phyloP scores from a whole-genome alignment of 805 yeast species.

The Hemisphaericaspora nanyangensis region DNA sequence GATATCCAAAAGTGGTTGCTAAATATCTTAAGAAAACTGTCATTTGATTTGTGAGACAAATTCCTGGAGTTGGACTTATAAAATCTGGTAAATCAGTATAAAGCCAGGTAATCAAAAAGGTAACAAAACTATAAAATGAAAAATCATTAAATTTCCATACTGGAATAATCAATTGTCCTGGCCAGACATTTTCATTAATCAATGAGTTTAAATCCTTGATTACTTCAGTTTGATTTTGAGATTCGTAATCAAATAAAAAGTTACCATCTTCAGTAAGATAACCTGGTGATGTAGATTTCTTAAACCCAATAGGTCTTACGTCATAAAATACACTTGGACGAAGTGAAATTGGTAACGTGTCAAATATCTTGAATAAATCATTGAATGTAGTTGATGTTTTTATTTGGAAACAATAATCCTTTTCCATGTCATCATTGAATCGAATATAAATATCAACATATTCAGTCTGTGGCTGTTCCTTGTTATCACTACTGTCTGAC shows the following conservation, averaged over 20 bases:
- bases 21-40: conserved; percentile 18
- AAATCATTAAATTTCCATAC: conserved; percentile 53
- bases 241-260: conserved; percentile 60
- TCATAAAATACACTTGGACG: conserved; percentile 78
- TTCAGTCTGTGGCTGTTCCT: conserved; percentile 23
- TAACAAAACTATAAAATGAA: conserved; percentile 36
- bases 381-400: conserved; percentile 54
- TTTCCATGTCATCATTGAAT: conserved; percentile 78
- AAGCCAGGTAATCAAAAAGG: conserved; percentile 63
- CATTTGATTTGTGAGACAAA: conserved; percentile 65
- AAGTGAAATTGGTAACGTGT: conserved; percentile 64
- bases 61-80: conserved; percentile 89
- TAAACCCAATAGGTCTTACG: conserved; percentile 60
- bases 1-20: conserved; percentile 33
- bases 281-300: conserved; percentile 67
- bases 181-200: conserved; percentile 67
- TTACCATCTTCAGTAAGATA: conserved; percentile 81
- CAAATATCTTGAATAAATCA: conserved; percentile 59
- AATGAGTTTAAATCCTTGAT: conserved; percentile 46
- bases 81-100: conserved; percentile 91
- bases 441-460: conserved; percentile 62
- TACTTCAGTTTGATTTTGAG: conserved; percentile 43
- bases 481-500: conserved; percentile 16
- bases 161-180: conserved; percentile 85
- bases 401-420: conserved; percentile 87